A percentile compares a stretch with the other conserved stretches of the same genome.
phyloP scores from a whole-genome alignment of 768 basidiomycete genomes.

The Boletus fagicola region DNA sequence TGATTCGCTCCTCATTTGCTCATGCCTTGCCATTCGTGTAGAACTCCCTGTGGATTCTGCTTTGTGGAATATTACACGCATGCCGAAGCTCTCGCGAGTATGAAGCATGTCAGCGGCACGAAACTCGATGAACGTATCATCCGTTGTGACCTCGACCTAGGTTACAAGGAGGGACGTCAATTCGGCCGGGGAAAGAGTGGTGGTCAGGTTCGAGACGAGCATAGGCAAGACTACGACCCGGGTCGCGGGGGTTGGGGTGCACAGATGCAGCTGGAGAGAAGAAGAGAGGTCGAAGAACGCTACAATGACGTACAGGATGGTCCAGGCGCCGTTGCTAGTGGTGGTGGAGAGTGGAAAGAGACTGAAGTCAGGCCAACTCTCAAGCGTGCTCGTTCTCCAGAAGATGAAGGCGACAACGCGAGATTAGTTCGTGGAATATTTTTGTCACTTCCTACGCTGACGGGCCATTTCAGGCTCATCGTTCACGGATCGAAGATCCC shows the following conservation, averaged over 20 bases:
- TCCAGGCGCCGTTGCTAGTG: conserved; percentile 77
- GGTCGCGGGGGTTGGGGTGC: conserved; percentile 96
- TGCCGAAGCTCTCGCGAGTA: conserved; percentile 85
- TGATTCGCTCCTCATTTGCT: conserved; percentile 1
- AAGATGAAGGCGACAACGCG: conserved; percentile 64
- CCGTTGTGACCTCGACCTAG: conserved; percentile 94
- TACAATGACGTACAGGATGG: conserved; percentile 80
- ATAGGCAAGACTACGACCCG: conserved; percentile 94
- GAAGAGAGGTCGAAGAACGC: conserved; percentile 81
- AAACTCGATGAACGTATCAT: conserved; percentile 99
- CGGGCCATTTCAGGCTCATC: conserved; percentile 45
- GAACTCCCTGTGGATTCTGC: conserved; percentile 93
- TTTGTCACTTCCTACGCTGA: conserved; percentile 6
- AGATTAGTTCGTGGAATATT: conserved; percentile 48
- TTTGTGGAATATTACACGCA: conserved; percentile 97
- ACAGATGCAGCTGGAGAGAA: conserved; percentile 75
- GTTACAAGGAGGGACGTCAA: conserved; percentile 95
- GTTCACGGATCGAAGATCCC: conserved; percentile 59
- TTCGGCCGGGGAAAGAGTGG: conserved; percentile 98
- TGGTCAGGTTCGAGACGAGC: conserved; percentile 95
- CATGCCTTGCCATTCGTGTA: conserved; percentile 30
- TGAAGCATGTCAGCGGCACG: conserved; percentile 95
- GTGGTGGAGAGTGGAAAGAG: conserved; percentile 86
- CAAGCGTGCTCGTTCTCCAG: conserved; percentile 75
- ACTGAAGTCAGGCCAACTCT: conserved; percentile 46